Percentiles rank a stretch among this genome's conserved stretches.
phyloP scores from a whole-genome alignment of 805 yeast genomes.

The Dipodascus geniculatus region DNA sequence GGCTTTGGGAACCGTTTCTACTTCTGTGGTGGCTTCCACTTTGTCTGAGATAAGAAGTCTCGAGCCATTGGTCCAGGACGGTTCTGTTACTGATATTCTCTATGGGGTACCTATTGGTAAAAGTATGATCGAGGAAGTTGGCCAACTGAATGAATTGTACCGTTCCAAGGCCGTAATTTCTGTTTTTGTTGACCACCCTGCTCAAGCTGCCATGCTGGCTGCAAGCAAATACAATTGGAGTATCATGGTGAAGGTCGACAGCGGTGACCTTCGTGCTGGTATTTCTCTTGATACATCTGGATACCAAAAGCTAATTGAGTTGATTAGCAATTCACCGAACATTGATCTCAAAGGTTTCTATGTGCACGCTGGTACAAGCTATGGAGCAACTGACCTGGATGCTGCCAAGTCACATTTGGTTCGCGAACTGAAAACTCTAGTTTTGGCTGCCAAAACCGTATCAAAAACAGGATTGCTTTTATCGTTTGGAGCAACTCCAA shows the following conservation, averaged over 20 bases:
- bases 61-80: constrained; percentile 28
- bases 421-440: constrained; percentile 48
- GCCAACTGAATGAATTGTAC: constrained; percentile 26
- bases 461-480: constrained; percentile 33
- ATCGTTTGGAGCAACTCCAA: constrained; percentile 78
- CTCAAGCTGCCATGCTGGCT: constrained; percentile 42
- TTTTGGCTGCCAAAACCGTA: constrained; percentile 34
- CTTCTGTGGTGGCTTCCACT: constrained; percentile 56
- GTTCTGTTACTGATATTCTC: constrained; percentile 36
- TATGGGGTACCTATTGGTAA: constrained; percentile 50
- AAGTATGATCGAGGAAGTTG: constrained; percentile 37
- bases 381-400: constrained; percentile 33
- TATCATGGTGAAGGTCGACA: constrained; percentile 53
- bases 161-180: constrained; percentile 37
- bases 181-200: constrained; percentile 33
- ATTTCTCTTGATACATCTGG: constrained; percentile 24
- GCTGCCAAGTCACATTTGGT: constrained; percentile 38
- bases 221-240: constrained; percentile 34
- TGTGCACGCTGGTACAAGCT: constrained; percentile 74
- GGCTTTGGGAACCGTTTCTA: constrained; percentile 39
- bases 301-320: constrained; percentile 28
- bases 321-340: constrained; percentile 14
- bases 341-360: constrained; percentile 55
- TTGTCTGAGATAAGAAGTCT: constrained; percentile 52
- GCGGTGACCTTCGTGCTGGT: constrained; percentile 70